Percentiles rank a stretch among this genome's conserved stretches.
Conservation (phyloP, 176 grass and related monocot species). For the Ensete glaucum region DNA sequence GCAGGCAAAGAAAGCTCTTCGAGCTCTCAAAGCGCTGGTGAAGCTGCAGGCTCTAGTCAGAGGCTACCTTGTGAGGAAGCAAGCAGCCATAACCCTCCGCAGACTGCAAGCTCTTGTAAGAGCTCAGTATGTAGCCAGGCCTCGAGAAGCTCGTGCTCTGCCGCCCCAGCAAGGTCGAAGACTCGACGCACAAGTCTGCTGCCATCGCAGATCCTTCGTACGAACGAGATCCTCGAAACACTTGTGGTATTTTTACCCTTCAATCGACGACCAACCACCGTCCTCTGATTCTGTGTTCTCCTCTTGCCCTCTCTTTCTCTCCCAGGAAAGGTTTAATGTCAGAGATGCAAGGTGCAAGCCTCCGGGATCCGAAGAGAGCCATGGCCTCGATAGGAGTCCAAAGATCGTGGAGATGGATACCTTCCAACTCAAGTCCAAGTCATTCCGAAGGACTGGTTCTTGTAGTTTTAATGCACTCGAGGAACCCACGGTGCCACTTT, state of each 20-base stretch:
- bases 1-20: constrained; percentile 82
- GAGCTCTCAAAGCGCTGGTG: constrained; percentile 64
- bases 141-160: constrained; percentile 4
- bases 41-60: constrained; percentile 85
- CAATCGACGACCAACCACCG: not conserved
- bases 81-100: constrained; percentile 50
- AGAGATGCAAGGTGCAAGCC: constrained; percentile 18
- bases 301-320: not conserved
- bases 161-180: not conserved
- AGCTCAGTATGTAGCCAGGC: constrained; percentile 33
- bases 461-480: not conserved
- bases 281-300: not conserved
- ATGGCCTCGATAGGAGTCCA: constrained; percentile 54
- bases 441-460: constrained; percentile 11
- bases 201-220: constrained; percentile 39
- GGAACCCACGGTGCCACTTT: constrained; percentile 6
- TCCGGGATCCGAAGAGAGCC: constrained; percentile 27
- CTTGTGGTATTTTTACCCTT: too few species aligned
- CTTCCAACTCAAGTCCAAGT: constrained; percentile 39
- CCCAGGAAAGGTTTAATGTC: constrained; percentile 43
- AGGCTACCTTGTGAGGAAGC: constrained; percentile 82
- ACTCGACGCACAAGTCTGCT: constrained; percentile 13
- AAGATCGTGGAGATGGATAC: constrained; percentile 91
- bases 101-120: constrained; percentile 65
- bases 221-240: not conserved